Evolutionary conservation across 2,329 filamentous ascomycete genomes (phyloP).

Genomic region (Stagonosporopsis vannaccii): DNA sequence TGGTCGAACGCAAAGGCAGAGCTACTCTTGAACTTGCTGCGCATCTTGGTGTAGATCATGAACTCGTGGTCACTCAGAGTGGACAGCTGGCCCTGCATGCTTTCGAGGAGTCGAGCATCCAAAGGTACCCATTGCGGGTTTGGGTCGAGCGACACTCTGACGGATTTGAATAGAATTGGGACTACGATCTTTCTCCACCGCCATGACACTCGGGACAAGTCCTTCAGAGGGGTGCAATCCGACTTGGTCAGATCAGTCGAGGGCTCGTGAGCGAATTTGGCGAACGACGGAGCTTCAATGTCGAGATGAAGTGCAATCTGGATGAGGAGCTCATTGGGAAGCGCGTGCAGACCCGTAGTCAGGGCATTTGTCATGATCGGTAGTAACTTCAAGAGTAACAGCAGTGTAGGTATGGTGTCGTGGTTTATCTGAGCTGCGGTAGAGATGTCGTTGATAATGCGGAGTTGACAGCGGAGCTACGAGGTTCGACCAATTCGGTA

Average conservation of each 20-base stretch:
- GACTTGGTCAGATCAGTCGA: slow-evolving; percentile 34
- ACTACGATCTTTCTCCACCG: slow-evolving; percentile 42
- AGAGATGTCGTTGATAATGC: not conserved
- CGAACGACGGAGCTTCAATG: slow-evolving; percentile 40
- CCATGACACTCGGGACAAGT: slow-evolving; percentile 43
- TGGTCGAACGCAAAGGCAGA: slow-evolving; percentile 37
- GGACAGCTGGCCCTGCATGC: slow-evolving; percentile 42
- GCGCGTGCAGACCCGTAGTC: slow-evolving; percentile 28
- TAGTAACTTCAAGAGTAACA: too few species aligned
- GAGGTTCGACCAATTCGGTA: not conserved
- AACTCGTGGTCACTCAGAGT: slow-evolving; percentile 44
- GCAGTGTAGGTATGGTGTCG: not conserved
- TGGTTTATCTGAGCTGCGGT: not conserved
- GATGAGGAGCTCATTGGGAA: slow-evolving; percentile 48
- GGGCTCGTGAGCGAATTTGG: slow-evolving; percentile 45
- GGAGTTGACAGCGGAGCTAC: not conserved
- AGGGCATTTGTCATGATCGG: not conserved
- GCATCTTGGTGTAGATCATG: slow-evolving; percentile 41
- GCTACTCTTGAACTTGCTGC: slow-evolving; percentile 45
- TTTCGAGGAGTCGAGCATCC: slow-evolving; percentile 43
- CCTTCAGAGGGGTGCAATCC: slow-evolving; percentile 35
- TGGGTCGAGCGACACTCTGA: slow-evolving; percentile 35
- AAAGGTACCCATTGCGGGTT: slow-evolving; percentile 45
- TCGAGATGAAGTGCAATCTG: slow-evolving; percentile 45
- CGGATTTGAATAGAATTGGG: slow-evolving; percentile 43